These are phyloP conservation scores for Viscum album DNA, from an alignment of 177 flowering plant species.

Conservation along the genomic window DNA sequence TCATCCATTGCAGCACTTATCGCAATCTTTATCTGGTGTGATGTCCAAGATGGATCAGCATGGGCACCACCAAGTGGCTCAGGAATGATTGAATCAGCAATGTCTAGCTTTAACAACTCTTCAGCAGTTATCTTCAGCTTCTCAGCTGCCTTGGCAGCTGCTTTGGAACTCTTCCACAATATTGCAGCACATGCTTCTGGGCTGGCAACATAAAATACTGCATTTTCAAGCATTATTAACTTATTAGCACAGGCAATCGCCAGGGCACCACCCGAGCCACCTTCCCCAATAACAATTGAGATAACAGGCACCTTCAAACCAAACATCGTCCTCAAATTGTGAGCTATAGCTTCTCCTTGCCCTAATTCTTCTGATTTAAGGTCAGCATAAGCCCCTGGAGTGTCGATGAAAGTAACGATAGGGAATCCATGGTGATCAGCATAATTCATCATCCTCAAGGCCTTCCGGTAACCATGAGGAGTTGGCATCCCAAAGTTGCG, in stretches of 20 bases:
- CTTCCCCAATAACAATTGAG: conserved; percentile 93
- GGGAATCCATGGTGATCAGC: conserved; percentile 94
- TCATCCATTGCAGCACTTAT: conserved; percentile 66
- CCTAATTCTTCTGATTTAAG: conserved; percentile 82
- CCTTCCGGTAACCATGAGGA: conserved; percentile 93
- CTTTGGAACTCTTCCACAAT: conserved; percentile 78
- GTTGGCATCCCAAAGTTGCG: conserved; percentile 99
- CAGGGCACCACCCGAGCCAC: conserved; percentile 99
- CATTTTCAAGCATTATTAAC: conserved; percentile 92
- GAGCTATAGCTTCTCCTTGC: conserved; percentile 97
- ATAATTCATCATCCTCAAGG: conserved; percentile 73
- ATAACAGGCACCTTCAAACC: conserved; percentile 87
- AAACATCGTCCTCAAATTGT: conserved; percentile 77
- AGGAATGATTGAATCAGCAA: conserved; percentile 85
- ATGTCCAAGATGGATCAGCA: conserved; percentile 76
- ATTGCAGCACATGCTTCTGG: conserved; percentile 99
- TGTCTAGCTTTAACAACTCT: conserved; percentile 56
- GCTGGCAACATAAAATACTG: conserved; percentile 96
- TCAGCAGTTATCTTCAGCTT: conserved; percentile 72
- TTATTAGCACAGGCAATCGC: conserved; percentile 92
- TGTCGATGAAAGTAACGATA: conserved; percentile 80
- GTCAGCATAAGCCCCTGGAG: conserved; percentile 97
- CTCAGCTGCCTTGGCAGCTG: conserved; percentile 90
- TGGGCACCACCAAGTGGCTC: conserved; percentile 98
- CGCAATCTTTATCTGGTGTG: conserved; percentile 66